Base-by-base conservation (phyloP, 768 basidiomycete genomes). In the Cyclocybe cylindracea region DNA sequence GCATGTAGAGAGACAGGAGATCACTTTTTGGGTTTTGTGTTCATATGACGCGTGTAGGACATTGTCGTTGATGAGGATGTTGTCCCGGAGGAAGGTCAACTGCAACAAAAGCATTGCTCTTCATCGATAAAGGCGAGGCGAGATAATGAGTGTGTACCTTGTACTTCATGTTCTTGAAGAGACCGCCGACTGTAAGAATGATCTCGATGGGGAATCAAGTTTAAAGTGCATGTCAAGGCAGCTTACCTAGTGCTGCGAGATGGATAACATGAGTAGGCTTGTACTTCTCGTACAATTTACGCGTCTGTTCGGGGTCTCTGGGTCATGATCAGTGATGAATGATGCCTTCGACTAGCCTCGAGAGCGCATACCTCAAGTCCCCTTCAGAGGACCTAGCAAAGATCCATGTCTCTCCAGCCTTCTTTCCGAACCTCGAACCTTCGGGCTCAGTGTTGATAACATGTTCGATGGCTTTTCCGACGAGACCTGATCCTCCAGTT, bases 231-330 rank as follows among this genome's bases (percentile, higher is more conserved):
- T 33, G 31, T 32, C 7, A 24, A 19, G 13, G 33, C 13, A 13
- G 62, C 84, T n/a, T 62, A 93, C 91, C 92, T 38, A 93, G 82
- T 5, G 95, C 94, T 34, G 94, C 95, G 41, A 97, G 84, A 73
- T 98, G 96, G 63, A 98, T 97, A 61, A 98, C 93, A 79, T 95
- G 89, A 1, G 92, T 96, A 0, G 96, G 94, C 64, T 91, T 87
- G 73, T 97, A 86, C 71, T 93, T 94, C 61, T 91, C 87, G 58
- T 89, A 97, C 62, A 95, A 69, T 63, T 77, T 78, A 61, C 76
- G 72, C 37, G 93, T 87, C 67, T 86, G 82, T 53, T 73, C 79
- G 2, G 80, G 71, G 66, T 93, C 84, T 61, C 94, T 94, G 11
- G 16, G 24, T n/a, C n/a, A 11, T 18, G 38, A 6, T 34, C 10